Base-by-base conservation (phyloP, 1,284 basidiomycete species). In the Veloboletus limbatus region DNA sequence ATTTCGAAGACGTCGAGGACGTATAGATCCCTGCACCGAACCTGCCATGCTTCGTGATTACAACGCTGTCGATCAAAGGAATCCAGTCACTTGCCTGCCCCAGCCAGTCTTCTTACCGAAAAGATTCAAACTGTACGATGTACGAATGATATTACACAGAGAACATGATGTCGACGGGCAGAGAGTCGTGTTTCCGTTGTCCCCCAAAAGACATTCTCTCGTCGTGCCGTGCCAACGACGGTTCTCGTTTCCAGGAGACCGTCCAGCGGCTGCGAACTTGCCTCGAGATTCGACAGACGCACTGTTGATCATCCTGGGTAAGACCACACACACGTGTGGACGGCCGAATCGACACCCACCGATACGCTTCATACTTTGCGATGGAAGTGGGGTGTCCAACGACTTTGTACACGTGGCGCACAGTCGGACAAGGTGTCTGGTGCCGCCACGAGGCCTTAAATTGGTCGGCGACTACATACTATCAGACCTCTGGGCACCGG, bases 371-470 rank as follows among this genome's bases (percentile, higher is more conserved):
- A 51, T 84, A 85, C 39, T 70, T 69, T 3, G 72, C 69, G 32
- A 78, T 59, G 8, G 73, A 75, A 3, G 70, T 60, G 25, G 73
- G 64, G 3, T 76, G 63, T 4, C 68, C 63, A 13, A 81, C 60
- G 51, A 85, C 76, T 68, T 84, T 84, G 67, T 81, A 83, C 28
- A 85, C 69, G 45, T 69, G 72, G 34, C 70, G 68, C 4, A 85
- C 81, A 17, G 70, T 64, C 14, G 82, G 81, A 51, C 78, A 77
- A 16, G 62, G 34, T 11, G 73, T 74, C 27, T 73, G 62, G 55
- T 85, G 82, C 52, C 79, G 73, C 82, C 82, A 85, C n/a, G 82
- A 81, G 37, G 73, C 50, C 54, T 77, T 79, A 67, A 85, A 85
- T 52, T 85, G 82, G 51, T 79, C 78, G 22, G 71, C 66, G 25